Evolutionary conservation across 1,284 basidiomycete species (phyloP).

Genomic region (Rhodotorula sp.): DNA sequence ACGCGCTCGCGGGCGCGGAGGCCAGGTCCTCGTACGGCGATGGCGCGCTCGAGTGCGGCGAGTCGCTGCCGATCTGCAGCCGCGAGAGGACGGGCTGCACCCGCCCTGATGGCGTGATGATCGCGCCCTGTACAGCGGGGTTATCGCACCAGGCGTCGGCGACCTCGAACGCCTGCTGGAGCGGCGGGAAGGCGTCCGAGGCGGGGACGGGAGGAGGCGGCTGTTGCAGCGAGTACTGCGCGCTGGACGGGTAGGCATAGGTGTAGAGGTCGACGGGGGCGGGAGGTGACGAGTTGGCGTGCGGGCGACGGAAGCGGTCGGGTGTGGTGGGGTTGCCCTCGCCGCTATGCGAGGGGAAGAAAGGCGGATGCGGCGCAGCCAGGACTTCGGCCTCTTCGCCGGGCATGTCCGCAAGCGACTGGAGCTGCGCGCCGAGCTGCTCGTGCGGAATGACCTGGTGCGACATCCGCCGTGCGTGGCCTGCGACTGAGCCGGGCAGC

Average conservation of each 20-base stretch:
- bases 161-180: neutral
- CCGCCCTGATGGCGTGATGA: neutral
- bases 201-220: neutral
- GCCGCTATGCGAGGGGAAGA: neutral
- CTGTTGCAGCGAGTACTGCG: neutral
- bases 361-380: too few species aligned
- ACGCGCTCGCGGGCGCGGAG: neutral
- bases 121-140: slow-evolving; percentile 3
- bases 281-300: slow-evolving; percentile 27
- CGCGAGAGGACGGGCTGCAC: slow-evolving; percentile 3
- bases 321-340: neutral
- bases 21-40: neutral
- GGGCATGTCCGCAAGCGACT: neutral
- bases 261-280: slow-evolving; percentile 4
- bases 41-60: slow-evolving; percentile 1
- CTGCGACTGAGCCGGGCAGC: neutral
- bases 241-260: neutral
- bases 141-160: neutral
- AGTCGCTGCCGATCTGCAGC: neutral
- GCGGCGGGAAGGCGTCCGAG: neutral
- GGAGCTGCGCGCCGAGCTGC: neutral
- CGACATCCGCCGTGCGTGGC: neutral
- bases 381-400: neutral
- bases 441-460: slow-evolving; percentile 3
- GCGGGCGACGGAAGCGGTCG: slow-evolving; percentile 8